Base-by-base conservation (phyloP, 768 basidiomycete species). In the Mycena vulgaris region DNA sequence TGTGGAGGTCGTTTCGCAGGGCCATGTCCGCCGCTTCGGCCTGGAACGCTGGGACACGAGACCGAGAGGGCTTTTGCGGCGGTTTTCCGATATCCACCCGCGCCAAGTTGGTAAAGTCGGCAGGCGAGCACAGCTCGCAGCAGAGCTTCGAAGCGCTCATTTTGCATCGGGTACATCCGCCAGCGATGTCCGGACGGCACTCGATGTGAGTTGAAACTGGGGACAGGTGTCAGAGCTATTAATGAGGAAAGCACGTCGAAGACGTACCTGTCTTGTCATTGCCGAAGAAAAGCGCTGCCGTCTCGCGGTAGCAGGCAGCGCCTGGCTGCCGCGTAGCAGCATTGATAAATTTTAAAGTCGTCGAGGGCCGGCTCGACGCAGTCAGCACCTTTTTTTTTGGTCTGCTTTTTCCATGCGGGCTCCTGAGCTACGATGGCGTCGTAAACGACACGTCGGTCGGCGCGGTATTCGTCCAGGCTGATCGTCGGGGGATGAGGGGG, bases 101-200 rank as follows among this genome's bases (percentile, higher is more conserved):
- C 5, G 58, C 58, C n/a, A 60, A 60, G 9, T 47, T 42, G 14
- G 21, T 19, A 21, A 60, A 47, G 5, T 60, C 1, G 21, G 40
- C 42, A 2, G 58, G 58, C 2, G 42, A 16, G 42, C 58, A 60
- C 5, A 60, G 58, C 58, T 45, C 40, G 42, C 58, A 60, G 42
- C 58, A 60, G 27, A 47, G 4, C 4, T 1, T n/a, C 5, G 42
- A 10, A 8, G 40, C 1, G 2, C 3, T 19, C 13, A 60, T 13
- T 21, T 31, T 33, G 30, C 58, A 60, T 2, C 58, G 58, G 16
- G 40, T 30, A 23, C 58, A 60, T 27, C 58, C 58, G 2, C 19
- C 42, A 5, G 25, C 9, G 9, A 60, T 13, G 33, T 23, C 28
- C 3, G 58, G 42, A 1, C 19, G 42, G 14, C 42, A 60, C 2